phyloP scores from a whole-genome alignment of 2,329 filamentous ascomycete species.

The Alternaria infectoria region DNA sequence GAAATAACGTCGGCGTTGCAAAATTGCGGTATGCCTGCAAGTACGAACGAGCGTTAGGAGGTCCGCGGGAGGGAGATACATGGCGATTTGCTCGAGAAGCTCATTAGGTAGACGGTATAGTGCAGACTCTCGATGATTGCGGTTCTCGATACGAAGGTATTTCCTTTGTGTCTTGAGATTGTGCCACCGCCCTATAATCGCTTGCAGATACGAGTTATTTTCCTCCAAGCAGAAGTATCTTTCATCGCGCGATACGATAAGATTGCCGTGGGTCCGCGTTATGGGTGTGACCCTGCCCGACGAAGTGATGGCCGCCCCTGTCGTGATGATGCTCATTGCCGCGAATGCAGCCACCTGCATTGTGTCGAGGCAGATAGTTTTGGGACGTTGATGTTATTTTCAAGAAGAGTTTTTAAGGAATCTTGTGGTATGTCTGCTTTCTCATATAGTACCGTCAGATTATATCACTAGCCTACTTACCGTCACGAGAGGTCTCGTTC shows the following conservation, averaged over 20 bases:
- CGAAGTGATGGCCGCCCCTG: not conserved
- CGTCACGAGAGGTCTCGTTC: no score
- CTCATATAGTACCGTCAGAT: no score
- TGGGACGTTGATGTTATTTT: no score
- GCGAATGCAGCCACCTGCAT: not conserved
- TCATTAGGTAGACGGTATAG: not conserved
- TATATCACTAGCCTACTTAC: no score
- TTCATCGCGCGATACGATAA: not conserved
- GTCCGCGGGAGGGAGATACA: not conserved
- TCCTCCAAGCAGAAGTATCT: not conserved
- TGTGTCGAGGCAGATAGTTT: not conserved
- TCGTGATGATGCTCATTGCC: not conserved
- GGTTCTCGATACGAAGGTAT: not conserved
- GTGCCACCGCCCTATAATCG: not conserved
- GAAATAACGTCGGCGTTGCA: not conserved
- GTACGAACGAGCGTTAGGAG: not conserved
- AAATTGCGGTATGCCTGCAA: not conserved
- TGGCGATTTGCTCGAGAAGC: not conserved
- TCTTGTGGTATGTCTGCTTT: no score
- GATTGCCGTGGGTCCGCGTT: not conserved
- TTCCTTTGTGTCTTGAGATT: not conserved
- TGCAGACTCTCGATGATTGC: not conserved
- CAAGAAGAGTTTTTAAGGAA: no score
- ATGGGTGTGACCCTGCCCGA: not conserved
- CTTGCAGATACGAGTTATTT: not conserved